These are phyloP conservation scores for Cajanus cajan DNA, from an alignment of 306 rosid species.

Conservation along the genomic window DNA sequence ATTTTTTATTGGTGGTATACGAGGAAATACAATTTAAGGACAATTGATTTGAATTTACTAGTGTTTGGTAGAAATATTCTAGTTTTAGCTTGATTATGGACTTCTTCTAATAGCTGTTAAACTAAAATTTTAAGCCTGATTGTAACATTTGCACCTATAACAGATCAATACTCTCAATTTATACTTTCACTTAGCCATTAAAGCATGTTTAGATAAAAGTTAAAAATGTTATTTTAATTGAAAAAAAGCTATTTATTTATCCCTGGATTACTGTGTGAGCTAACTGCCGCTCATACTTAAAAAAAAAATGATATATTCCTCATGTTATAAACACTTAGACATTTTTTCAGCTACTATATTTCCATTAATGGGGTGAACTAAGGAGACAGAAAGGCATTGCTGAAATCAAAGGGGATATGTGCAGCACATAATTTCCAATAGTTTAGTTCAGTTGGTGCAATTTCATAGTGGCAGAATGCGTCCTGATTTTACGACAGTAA, in stretches of 20 bases:
- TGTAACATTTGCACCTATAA: neutral
- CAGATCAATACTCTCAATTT: too few species aligned
- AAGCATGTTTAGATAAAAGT: too few species aligned
- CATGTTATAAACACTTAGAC: too few species aligned
- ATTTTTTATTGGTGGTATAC: neutral
- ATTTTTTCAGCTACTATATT: too few species aligned
- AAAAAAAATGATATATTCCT: neutral
- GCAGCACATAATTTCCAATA: neutral
- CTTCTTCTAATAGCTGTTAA: neutral
- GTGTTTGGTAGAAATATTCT: neutral
- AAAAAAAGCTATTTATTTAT: too few species aligned
- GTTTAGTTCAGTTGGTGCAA: neutral
- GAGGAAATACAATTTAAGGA: neutral
- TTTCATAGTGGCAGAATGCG: neutral
- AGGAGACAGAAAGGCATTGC: neutral
- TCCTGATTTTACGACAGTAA: slow-evolving; percentile 37
- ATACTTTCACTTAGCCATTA: too few species aligned
- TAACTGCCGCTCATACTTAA: neutral
- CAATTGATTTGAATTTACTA: neutral
- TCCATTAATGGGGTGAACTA: slow-evolving; percentile 16
- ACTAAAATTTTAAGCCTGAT: neutral
- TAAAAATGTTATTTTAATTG: too few species aligned
- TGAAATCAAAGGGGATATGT: neutral
- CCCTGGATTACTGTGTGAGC: neutral
- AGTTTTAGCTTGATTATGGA: neutral